These are phyloP conservation scores for Trichodelitschia bisporula DNA, from an alignment of 495 filamentous ascomycete genomes.

Conservation along the genomic window DNA sequence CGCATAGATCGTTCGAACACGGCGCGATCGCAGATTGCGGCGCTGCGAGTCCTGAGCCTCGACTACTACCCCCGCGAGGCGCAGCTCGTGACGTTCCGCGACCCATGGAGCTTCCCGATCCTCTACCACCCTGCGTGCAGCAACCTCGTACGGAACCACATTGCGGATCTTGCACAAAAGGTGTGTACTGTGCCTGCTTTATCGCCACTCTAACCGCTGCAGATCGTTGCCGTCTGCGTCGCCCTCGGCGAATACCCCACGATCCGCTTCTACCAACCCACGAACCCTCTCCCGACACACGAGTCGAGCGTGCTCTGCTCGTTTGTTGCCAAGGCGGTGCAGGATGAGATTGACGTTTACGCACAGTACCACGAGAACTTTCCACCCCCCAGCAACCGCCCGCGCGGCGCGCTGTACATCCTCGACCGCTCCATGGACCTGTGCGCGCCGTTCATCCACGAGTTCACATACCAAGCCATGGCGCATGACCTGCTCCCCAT, in stretches of 20 bases:
- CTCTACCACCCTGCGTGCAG: conserved; percentile 83
- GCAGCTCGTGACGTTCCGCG: conserved; percentile 68
- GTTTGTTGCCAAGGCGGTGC: conserved; percentile 77
- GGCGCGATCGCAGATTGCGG: conserved; percentile 47
- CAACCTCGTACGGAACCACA: conserved; percentile 50
- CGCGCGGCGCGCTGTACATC: conserved; percentile 62
- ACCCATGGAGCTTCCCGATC: conserved; percentile 84
- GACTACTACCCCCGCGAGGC: conserved; percentile 84
- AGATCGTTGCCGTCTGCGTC: conserved; percentile 70
- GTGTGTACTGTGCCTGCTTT: too few species aligned
- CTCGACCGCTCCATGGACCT: conserved; percentile 85
- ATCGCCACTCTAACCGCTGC: not conserved
- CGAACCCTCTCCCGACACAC: conserved; percentile 32
- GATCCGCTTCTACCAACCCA: conserved; percentile 69
- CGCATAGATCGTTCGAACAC: conserved; percentile 30
- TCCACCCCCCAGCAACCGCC: conserved; percentile 53
- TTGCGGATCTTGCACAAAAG: conserved; percentile 69
- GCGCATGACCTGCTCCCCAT: conserved; percentile 77
- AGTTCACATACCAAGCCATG: conserved; percentile 98
- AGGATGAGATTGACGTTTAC: conserved; percentile 71
- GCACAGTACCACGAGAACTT: conserved; percentile 61
- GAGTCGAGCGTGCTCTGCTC: conserved; percentile 71
- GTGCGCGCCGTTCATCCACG: conserved; percentile 65
- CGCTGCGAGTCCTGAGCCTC: conserved; percentile 49
- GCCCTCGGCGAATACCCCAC: conserved; percentile 70